These are phyloP conservation scores for Chenopodium formosanum DNA, from an alignment of 148 eudicot species.

Conservation along the genomic window DNA sequence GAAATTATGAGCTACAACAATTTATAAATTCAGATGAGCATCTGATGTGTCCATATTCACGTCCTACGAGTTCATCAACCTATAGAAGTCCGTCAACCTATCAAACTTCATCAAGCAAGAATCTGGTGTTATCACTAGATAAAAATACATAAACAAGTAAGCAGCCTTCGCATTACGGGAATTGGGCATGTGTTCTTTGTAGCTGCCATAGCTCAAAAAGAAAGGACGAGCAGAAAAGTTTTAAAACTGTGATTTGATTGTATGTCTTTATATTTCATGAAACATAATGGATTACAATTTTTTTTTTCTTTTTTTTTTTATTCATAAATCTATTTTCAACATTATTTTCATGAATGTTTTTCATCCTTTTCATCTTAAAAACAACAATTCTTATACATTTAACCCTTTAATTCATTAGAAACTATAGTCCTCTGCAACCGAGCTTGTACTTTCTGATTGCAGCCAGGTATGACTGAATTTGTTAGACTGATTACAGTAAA, in stretches of 20 bases:
- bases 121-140: constrained; percentile 36
- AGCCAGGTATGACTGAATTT: constrained; percentile 98
- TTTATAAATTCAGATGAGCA: constrained; percentile 46
- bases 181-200: constrained; percentile 65
- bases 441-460: constrained; percentile 7
- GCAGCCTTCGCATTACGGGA: constrained; percentile 49
- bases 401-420: neutral
- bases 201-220: constrained; percentile 76
- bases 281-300: neutral
- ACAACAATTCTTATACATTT: neutral
- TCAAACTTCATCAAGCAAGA: constrained; percentile 27
- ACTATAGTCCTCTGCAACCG: too few relatives aligned
- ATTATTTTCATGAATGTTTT: neutral
- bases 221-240: constrained; percentile 48
- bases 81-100: constrained; percentile 30
- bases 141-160: constrained; percentile 53
- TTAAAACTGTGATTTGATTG: constrained; percentile 59
- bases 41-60: constrained; percentile 50
- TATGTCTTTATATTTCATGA: constrained; percentile 26
- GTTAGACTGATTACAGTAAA: constrained; percentile 83
- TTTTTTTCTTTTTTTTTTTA: neutral
- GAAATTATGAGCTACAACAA: constrained; percentile 80
- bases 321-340: too few relatives aligned
- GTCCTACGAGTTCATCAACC: constrained; percentile 31
- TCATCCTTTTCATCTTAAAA: neutral